phyloP scores from a whole-genome alignment of 2,329 filamentous ascomycete genomes.

The Paraphoma sp. region DNA sequence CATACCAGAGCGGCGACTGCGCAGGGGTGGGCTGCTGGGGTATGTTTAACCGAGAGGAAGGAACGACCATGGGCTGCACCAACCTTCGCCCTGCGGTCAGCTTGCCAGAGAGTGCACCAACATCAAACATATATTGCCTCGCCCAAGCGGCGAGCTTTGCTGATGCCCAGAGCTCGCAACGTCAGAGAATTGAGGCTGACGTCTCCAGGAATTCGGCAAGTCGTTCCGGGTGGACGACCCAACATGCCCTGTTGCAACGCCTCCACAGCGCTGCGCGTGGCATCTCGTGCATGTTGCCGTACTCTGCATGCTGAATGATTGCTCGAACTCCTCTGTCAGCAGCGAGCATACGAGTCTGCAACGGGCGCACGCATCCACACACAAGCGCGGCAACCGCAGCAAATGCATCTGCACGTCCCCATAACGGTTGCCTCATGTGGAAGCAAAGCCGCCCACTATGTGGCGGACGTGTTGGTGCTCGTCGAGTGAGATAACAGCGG shows the following conservation, averaged over 20 bases:
- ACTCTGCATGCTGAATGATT: slow-evolving; percentile 7
- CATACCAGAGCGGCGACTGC: neutral
- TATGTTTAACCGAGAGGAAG: slow-evolving; percentile 4
- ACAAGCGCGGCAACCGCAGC: slow-evolving; percentile 40
- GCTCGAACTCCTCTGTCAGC: slow-evolving; percentile 20
- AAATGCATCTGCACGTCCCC: slow-evolving; percentile 11
- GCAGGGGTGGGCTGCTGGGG: neutral
- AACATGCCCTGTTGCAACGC: too few relatives aligned
- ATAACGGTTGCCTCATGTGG: slow-evolving; percentile 27
- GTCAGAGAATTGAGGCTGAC: slow-evolving; percentile 14
- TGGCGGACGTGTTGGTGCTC: slow-evolving; percentile 5
- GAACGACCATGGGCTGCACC: slow-evolving; percentile 7
- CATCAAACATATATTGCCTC: neutral
- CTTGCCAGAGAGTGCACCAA: neutral
- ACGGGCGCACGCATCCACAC: slow-evolving; percentile 1
- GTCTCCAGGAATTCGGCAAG: slow-evolving; percentile 13
- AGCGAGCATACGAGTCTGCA: slow-evolving; percentile 16
- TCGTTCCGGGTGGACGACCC: slow-evolving; percentile 8
- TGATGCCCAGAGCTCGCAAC: neutral
- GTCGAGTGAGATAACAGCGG: slow-evolving; percentile 1
- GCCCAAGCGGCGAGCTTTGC: neutral
- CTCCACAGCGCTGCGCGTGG: neutral
- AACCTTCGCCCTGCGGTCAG: neutral
- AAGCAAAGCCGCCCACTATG: slow-evolving; percentile 31
- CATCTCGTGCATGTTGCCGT: neutral